Base-by-base conservation (phyloP, 2,329 filamentous ascomycete species). In the Raffaelea albimanens region DNA sequence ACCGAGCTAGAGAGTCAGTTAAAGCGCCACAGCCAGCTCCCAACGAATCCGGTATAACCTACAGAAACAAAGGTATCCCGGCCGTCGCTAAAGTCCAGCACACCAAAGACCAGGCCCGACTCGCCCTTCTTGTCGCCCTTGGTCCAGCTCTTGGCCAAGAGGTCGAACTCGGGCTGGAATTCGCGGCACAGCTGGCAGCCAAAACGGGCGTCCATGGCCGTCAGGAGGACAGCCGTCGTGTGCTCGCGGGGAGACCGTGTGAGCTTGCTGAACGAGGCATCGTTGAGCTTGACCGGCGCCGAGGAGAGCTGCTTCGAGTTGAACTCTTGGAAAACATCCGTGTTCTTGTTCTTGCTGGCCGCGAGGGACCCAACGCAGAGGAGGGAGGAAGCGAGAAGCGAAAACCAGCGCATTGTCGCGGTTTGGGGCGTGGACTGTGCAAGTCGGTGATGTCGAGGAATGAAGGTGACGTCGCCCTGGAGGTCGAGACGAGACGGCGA, bases 121-220 rank as follows among this genome's bases (percentile, higher is more conserved):
- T 87, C 75, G 46, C 74, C 83, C 50, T 78, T 71, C 70, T 84
- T 87, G 65, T 95, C 86, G 8, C 87, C 89, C 64, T 85, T 88
- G 52, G 75, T 74, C 93, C 93, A 98, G 67, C 86, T 93, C 65
- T 81, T 86, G 46, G 79, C 80, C 47, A 98, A 69, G 46, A 97
- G 66, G 47, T 94, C 86, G 85, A 89, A 98, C 67, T 98, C 93
- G 2, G 90, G 85, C 64, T 95, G 86, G 65, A 98, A 95, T 46
- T 95, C 87, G 45, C 81, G 78, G 66, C 93, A 98, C 43, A 97
- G 72, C 55, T 82, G 72, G 64, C 93, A 98, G 51, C 85, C 87
- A 62, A 87, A 96, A 50, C 87, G 80, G 29, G 81, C 61, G 55
- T 95, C 90, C 59, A 90, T 68, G 34, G 93, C 93, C 1, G 93